Base-by-base conservation (phyloP, 208 protist species). In the Plasmodiophora brassicae region DNA sequence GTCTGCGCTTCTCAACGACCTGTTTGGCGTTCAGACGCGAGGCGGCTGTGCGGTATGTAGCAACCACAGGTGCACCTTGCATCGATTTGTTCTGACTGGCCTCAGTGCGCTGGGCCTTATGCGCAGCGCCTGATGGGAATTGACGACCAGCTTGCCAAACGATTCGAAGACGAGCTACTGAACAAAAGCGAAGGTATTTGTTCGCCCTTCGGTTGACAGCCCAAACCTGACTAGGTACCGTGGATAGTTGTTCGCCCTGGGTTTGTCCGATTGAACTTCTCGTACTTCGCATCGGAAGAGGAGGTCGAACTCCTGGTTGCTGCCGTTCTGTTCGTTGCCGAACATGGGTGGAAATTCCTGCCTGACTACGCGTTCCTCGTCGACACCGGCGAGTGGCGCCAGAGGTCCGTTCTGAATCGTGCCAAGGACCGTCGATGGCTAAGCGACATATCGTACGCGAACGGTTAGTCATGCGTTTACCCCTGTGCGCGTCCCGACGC, bases 81-180 rank as follows among this genome's bases (percentile, higher is more conserved):
- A 60, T 60, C n/a, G 20, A 60, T n/a, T n/a, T n/a, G n/a, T n/a
- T n/a, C n/a, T n/a, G n/a, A n/a, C n/a, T n/a, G n/a, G 14, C 25
- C 50, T 57, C 50, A 57, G n/a, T 97, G 95, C 87, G 94, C 95
- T 43, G 95, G 95, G 0, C 94, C 93, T 1, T 96, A 95, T 89
- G 91, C 85, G 0, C 89, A 93, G 39, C 28, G 32, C n/a, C 89
- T 96, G 35, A 71, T 96, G 14, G 91, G 91, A 43, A 89, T 95
- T 71, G 65, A 88, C 85, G 38, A 32, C 45, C 0, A 32, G 8
- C n/a, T 46, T 1, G 20, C 89, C 25, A 41, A 25, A 20, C 8
- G n/a, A n/a, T 83, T 86, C 54, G 54, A 92, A 53, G 60, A 72
- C 25, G 71, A 78, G 43, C 45, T 94, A 20, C 45, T 89, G 14